Conservation (phyloP, 2,329 filamentous ascomycete genomes). For the Cladosporium colombiae region DNA sequence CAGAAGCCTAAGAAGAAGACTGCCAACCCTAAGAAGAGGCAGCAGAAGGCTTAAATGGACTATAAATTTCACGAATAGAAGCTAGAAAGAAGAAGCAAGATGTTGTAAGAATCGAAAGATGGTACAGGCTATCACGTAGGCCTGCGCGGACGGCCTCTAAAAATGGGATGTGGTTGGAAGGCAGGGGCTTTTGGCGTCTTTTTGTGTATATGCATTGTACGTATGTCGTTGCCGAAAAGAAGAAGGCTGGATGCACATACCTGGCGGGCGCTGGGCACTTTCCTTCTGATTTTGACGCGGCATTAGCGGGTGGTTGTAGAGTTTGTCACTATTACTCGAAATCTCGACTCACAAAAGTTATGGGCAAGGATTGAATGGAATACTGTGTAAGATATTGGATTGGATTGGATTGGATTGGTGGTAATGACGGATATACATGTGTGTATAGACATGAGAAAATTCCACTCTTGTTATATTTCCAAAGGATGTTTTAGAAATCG, state of each 20-base stretch:
- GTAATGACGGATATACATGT: background rate
- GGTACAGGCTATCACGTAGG: background rate
- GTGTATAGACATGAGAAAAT: background rate
- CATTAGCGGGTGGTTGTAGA: background rate
- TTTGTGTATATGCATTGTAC: background rate
- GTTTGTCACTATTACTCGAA: background rate
- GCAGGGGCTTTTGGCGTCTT: background rate
- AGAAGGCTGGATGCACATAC: background rate
- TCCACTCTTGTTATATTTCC: background rate
- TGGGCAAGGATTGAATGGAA: background rate
- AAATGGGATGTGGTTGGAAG: background rate
- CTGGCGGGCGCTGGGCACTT: background rate
- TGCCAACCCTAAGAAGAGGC: conserved; percentile 15
- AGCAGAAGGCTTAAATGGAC: conserved; percentile 20
- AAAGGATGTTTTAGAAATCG: too few species aligned
- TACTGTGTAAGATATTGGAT: background rate
- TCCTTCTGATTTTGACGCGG: background rate
- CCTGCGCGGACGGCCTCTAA: background rate
- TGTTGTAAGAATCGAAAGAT: background rate
- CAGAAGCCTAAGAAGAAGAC: conserved; percentile 32
- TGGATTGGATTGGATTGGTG: background rate
- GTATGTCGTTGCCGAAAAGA: background rate
- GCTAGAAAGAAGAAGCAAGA: background rate
- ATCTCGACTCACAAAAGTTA: background rate
- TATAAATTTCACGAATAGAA: too few species aligned